These are phyloP conservation scores for Penicillium bialowiezense DNA, from an alignment of 495 filamentous ascomycete species.

Conservation along the genomic window DNA sequence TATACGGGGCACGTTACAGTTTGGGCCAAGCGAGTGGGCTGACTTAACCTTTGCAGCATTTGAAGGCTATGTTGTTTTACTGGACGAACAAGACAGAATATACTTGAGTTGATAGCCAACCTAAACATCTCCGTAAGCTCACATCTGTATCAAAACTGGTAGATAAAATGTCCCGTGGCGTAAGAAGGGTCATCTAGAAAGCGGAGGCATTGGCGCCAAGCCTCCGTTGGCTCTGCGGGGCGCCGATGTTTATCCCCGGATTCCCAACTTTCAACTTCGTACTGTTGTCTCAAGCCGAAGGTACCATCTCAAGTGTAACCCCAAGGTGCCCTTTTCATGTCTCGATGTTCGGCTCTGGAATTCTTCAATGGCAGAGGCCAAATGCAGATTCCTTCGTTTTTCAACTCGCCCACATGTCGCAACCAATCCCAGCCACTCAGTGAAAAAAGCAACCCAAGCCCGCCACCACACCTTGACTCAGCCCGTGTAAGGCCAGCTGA, in stretches of 20 bases:
- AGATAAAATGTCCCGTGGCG: neutral
- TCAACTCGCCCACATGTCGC: neutral
- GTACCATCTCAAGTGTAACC: neutral
- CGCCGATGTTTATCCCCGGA: conserved; percentile 1
- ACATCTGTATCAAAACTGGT: neutral
- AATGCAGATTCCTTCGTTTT: no score
- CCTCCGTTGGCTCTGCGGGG: conserved; percentile 1
- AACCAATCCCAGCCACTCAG: neutral
- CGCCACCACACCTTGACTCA: conserved; percentile 4
- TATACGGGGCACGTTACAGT: no score
- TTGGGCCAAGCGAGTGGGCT: no score
- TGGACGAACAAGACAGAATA: neutral
- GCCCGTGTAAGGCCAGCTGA: neutral
- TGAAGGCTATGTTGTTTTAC: neutral
- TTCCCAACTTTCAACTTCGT: neutral
- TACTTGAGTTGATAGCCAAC: no score
- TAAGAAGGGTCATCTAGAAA: conserved; percentile 4
- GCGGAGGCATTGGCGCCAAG: conserved; percentile 7
- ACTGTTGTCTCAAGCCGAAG: neutral
- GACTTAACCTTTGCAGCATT: no score
- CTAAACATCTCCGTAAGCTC: no score
- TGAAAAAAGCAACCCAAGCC: neutral
- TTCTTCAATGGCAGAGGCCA: neutral
- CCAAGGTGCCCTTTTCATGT: neutral
- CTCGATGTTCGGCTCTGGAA: neutral